A percentile compares a stretch with the other conserved stretches of the same genome.
These are phyloP conservation scores for Dioscorea cayenensis DNA, from an alignment of 116 monocot genomes.

Conservation along the genomic window DNA sequence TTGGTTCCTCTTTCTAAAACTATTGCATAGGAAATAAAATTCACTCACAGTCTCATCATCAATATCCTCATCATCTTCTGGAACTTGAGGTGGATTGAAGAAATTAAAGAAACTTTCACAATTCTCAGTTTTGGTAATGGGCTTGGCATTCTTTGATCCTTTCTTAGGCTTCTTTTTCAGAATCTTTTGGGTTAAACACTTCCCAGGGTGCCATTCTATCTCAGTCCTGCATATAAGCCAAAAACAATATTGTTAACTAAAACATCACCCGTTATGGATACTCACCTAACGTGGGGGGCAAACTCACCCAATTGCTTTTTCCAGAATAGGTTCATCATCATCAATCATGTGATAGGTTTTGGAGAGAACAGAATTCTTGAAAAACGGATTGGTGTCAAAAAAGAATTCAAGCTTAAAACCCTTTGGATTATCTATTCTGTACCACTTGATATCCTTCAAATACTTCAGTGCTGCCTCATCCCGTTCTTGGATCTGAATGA, in stretches of 20 bases:
- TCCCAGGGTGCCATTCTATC: constrained; percentile 88
- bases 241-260: too few species aligned
- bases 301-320: constrained; percentile 72
- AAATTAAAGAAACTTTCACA: constrained; percentile 97
- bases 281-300: not conserved
- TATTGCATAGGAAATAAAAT: not conserved
- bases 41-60: constrained; percentile 71
- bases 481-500: constrained; percentile 45
- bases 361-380: constrained; percentile 66
- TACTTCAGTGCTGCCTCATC: constrained; percentile 67
- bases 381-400: constrained; percentile 70
- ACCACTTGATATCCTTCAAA: constrained; percentile 69
- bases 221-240: constrained; percentile 46
- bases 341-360: constrained; percentile 86
- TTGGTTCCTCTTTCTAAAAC: not conserved
- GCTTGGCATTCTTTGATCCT: constrained; percentile 69
- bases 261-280: not conserved
- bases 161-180: constrained; percentile 91
- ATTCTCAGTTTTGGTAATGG: constrained; percentile 69
- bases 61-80: constrained; percentile 75
- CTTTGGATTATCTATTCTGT: constrained; percentile 56
- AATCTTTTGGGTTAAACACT: constrained; percentile 81
- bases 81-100: constrained; percentile 79
- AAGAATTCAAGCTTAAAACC: constrained; percentile 85
- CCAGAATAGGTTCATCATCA: constrained; percentile 69